Base-by-base conservation (phyloP, 2,329 filamentous ascomycete genomes). In the Ascochyta viciae-villosae region DNA sequence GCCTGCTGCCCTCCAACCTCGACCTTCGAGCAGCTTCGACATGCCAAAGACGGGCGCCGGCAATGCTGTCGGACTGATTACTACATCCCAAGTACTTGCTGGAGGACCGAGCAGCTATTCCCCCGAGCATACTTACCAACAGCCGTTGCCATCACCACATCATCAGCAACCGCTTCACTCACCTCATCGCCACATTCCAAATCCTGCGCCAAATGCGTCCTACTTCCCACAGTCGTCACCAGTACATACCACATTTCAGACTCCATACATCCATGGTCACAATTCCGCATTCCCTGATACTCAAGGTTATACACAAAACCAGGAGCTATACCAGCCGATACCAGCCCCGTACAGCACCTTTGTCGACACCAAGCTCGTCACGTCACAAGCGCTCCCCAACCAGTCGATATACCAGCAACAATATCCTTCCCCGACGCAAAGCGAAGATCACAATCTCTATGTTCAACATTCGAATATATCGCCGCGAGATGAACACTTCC, bases 221-320 rank as follows among this genome's bases (percentile, higher is more conserved):
- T 75, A 71, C 50, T 74, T 73, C 41, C 62, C 70, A 13, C 71
- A 72, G 39, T 47, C 63, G n/a, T 70, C 71, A 27, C 66, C 71
- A 16, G 58, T 67, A 37, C 67, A 73, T 33, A 37, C 64, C 15
- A 66, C 45, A 23, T 68, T 70, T 23, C 58, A 64, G 23, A 50
- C 45, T 19, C 64, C 68, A 23, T 74, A 65, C 46, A 58, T 39
- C n/a, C 62, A 67, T 15, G 65, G 67, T 4, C 43, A 60, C 24
- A 64, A 47, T 29, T 27, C 46, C 12, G 55, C 43, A 47, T 71
- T 68, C 41, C 55, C 63, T 42, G 45, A 53, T 16, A 52, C 64
- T 38, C 63, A 67, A 26, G 62, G 50, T 23, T 75, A 72, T 49
- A 54, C 61, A 7, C 71, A 66, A 19, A 57, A 43, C 15, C 55